Evolutionary conservation across 805 yeast species (phyloP), one percentile per base, ranked within the genome.

Genomic region (Starmerella floricola): DNA sequence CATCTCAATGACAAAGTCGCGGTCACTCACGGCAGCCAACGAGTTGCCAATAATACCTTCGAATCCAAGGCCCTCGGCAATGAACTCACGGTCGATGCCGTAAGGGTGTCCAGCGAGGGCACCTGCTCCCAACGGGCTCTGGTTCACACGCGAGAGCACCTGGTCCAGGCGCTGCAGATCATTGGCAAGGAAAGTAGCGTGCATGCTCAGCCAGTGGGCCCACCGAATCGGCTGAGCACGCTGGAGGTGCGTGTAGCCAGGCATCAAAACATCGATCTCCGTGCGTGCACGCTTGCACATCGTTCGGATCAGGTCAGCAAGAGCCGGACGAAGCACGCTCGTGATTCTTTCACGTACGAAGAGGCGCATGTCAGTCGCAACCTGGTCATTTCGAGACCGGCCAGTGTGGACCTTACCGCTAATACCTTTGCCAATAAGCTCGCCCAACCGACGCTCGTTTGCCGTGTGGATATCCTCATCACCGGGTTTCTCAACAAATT

Each of bases 341-440:
- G 56, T 59, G 49, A 91, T 66, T 50, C 76, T 73, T 54, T 79
- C 87, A 56, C 95, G 79, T 42, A 91, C 95, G 53, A 74, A 88
- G 21, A 91, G 75, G 63, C 99, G 74, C 94, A 91, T 84, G 60
- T 91, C 98, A n/a, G 97, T 88, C 35, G 95, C 98, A 39, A 87
- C 96, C 68, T 91, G 99, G 62, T 91, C 99, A 58, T 91, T 91
- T 72, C 99, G 78, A 36, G 95, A 83, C 60, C 99, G 77, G 48
- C 99, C 99, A n/a, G 99, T 91, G 62, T 91, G 99, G 24, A 91
- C 97, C 57, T 91, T 91, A 31, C 99, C 99, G 13, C 97, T 83
- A 59, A 91, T 88, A 42, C 76, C 77, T 56, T 77, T 78, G 43
- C 98, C 99, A 56, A 91, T 91, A 41, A 91, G 67, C 65, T 91